phyloP scores from a whole-genome alignment of 2,329 filamentous ascomycete species.

The Curvularia lunata region DNA sequence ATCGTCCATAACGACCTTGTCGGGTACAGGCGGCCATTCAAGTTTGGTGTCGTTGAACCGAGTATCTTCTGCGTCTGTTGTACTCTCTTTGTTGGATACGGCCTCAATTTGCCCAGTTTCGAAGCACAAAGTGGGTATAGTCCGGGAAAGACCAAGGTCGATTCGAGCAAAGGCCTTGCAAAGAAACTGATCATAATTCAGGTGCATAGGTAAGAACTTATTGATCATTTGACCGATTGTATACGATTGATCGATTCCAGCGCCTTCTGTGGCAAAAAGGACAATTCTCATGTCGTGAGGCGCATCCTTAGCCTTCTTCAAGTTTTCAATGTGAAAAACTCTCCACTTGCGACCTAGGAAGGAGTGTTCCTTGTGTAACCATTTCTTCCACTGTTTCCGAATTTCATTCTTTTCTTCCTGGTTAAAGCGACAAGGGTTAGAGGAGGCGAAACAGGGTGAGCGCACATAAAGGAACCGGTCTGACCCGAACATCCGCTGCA shows the following conservation, averaged over 20 bases:
- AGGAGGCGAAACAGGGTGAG: conserved; percentile 37
- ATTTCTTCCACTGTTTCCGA: conserved; percentile 37
- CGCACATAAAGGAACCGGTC: conserved; percentile 54
- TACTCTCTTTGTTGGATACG: conserved; percentile 41
- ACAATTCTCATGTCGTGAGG: conserved; percentile 35
- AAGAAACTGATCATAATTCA: conserved; percentile 47
- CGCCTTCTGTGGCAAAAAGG: conserved; percentile 46
- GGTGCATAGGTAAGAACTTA: conserved; percentile 49
- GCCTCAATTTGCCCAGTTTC: conserved; percentile 45
- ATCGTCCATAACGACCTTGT: conserved; percentile 53
- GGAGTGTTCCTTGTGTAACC: conserved; percentile 44
- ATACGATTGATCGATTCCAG: conserved; percentile 29
- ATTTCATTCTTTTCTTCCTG: conserved; percentile 23
- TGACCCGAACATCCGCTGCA: conserved; percentile 48
- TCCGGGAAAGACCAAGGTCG: conserved; percentile 53
- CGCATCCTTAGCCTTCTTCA: conserved; percentile 37
- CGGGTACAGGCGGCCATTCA: conserved; percentile 25
- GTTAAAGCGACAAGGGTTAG: conserved; percentile 20
- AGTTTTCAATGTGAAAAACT: conserved; percentile 47
- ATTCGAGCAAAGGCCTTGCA: conserved; percentile 54
- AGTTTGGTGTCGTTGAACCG: conserved; percentile 47
- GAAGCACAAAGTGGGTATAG: conserved; percentile 47
- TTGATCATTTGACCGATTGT: conserved; percentile 44
- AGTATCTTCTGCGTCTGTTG: conserved; percentile 42
- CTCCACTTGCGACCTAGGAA: conserved; percentile 54